A percentile compares a stretch with the other conserved stretches of the same genome.
These are phyloP conservation scores for Mucor ambiguus DNA, from an alignment of 371 early-diverging fungal genomes.

Conservation along the genomic window DNA sequence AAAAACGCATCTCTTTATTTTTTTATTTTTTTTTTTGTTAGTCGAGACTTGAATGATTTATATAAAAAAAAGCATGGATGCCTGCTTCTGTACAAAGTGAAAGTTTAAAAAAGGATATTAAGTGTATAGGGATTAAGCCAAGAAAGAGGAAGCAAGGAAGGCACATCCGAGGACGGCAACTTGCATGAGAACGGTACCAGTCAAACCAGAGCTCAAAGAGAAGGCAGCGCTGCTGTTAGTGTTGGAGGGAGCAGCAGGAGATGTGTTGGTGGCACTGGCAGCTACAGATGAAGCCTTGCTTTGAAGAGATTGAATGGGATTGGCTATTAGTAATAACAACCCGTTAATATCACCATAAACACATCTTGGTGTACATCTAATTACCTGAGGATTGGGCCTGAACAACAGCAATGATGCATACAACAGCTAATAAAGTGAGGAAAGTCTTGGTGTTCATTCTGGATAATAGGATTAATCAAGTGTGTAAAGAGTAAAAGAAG, in stretches of 20 bases:
- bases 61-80: background rate
- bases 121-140: slow-evolving; percentile 9
- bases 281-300: slow-evolving; percentile 24
- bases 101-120: background rate
- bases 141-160: slow-evolving; percentile 16
- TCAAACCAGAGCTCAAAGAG: slow-evolving; percentile 12
- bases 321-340: background rate
- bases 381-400: slow-evolving; percentile 21
- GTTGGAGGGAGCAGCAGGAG: slow-evolving; percentile 19
- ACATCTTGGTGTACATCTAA: background rate
- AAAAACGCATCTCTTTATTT: background rate
- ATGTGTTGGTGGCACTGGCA: slow-evolving; percentile 23
- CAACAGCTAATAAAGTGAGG: slow-evolving; percentile 18
- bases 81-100: background rate
- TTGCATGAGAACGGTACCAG: slow-evolving; percentile 15
- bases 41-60: background rate
- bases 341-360: background rate
- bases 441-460: slow-evolving; percentile 31
- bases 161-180: slow-evolving; percentile 7
- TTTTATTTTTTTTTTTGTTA: background rate
- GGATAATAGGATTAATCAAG: background rate
- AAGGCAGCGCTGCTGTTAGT: slow-evolving; percentile 15
- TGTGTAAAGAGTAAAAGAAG: background rate
- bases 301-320: slow-evolving; percentile 27
- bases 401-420: slow-evolving; percentile 23